Evolutionary conservation across 352 stramenopile genomes (phyloP).

Genomic region (Phytopythium sindhum): DNA sequence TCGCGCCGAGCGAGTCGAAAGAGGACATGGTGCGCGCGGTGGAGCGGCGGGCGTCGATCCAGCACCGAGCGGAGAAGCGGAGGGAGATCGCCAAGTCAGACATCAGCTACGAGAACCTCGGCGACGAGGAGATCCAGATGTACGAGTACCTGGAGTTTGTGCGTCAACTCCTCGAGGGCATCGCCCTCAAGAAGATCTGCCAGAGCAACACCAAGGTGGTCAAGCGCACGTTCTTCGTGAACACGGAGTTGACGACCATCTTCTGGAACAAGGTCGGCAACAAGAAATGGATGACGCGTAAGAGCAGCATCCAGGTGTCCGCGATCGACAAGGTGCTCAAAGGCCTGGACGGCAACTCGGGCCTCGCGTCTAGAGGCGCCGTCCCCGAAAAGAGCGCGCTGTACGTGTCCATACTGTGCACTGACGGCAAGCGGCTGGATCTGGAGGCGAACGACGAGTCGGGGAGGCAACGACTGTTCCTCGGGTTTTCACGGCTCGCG

Average conservation of each 20-base stretch:
- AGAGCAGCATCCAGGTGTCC: conserved; percentile 41
- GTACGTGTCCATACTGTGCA: conserved; percentile 47
- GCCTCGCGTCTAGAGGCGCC: conserved; percentile 20
- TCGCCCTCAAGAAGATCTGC: conserved; percentile 61
- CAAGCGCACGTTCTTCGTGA: conserved; percentile 58
- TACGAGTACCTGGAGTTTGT: conserved; percentile 79
- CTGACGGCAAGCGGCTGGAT: conserved; percentile 43
- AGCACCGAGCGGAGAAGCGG: conserved; percentile 43
- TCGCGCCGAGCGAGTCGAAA: conserved; percentile 10
- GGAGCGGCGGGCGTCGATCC: conserved; percentile 40
- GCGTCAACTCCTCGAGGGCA: conserved; percentile 50
- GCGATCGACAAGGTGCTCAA: conserved; percentile 48
- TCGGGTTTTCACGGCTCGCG: conserved; percentile 48
- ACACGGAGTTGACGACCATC: conserved; percentile 35
- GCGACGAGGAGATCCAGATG: conserved; percentile 56
- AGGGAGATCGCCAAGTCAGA: conserved; percentile 43
- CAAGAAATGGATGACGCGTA: conserved; percentile 40
- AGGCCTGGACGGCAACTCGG: conserved; percentile 33
- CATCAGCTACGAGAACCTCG: conserved; percentile 58
- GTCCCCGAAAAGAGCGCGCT: conserved; percentile 24
- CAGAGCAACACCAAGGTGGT: conserved; percentile 58
- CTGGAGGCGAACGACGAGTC: conserved; percentile 50
- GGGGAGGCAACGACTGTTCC: conserved; percentile 38
- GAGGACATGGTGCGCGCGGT: conserved; percentile 28
- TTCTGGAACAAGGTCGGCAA: conserved; percentile 55